Base-by-base conservation (phyloP, 768 basidiomycete genomes). In the Lyophyllum atratum region DNA sequence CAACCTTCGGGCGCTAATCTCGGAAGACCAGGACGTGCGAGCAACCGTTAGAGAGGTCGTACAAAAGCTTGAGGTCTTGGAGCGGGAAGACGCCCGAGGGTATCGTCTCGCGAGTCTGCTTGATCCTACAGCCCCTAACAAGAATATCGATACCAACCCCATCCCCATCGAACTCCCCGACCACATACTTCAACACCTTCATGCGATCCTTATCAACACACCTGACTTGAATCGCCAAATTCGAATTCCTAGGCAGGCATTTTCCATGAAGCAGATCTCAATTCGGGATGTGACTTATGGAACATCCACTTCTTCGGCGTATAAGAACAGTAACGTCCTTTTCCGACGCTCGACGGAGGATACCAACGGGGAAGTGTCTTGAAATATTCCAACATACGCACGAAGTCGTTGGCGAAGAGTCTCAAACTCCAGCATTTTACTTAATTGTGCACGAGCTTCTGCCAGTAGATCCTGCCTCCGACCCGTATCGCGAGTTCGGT, bases 261-360 rank as follows among this genome's bases (percentile, higher is more conserved):
- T 34, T 17, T 53, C 52, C 19, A 22, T 55, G 26, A 45, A 54
- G 2, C 31, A 54, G 42, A 58, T 64, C 11, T 49, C 51, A 14
- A 21, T 33, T 6, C 48, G 33, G 1, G 63, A 60, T 19, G 51
- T 64, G 12, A 54, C 47, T 15, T 61, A 61, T 46, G 55, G 54
- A 19, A 43, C 57, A 2, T 52, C 39, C 8, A 50, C 37, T 6
- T 61, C 62, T 3, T 22, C 19, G n/a, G 53, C 52, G 22, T 58
- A 29, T 24, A 49, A 40, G 4, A 49, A 61, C 54, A 61, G 63
- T 33, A 31, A 33, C 8, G 54, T 64, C 43, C 6, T 59, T 9
- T 64, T 64, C 47, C 19, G 29, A 15, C 29, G 29, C 29, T 31
- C 11, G 29, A 31, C 29, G 11, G 29, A 31, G 5, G 29, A 31